Percentiles rank a stretch among this genome's conserved stretches.
Evolutionary conservation across 2,329 filamentous ascomycete genomes (phyloP).

Genomic region (Coniochaeta sp.): DNA sequence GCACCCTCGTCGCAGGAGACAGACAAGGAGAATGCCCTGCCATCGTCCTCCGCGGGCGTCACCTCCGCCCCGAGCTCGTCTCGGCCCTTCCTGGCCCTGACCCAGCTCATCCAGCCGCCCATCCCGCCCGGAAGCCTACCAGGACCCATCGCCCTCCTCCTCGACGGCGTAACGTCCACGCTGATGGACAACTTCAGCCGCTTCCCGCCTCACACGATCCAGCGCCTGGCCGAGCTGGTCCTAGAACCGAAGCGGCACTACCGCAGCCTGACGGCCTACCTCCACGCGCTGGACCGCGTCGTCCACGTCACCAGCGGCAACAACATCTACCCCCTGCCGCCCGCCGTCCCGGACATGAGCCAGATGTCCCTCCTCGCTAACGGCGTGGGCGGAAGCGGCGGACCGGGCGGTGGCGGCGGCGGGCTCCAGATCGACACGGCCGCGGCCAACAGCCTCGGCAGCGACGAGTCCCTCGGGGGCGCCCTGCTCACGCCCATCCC

Average conservation of each 20-base stretch:
- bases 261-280: slow-evolving; percentile 71
- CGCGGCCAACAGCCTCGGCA: slow-evolving; percentile 50
- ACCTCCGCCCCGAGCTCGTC: slow-evolving; percentile 23
- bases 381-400: slow-evolving; percentile 42
- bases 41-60: slow-evolving; percentile 23
- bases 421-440: slow-evolving; percentile 22
- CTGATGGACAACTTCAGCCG: slow-evolving; percentile 60
- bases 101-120: slow-evolving; percentile 2
- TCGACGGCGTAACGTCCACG: slow-evolving; percentile 52
- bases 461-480: slow-evolving; percentile 83
- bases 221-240: slow-evolving; percentile 83
- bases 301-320: slow-evolving; percentile 81
- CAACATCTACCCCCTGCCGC: slow-evolving; percentile 75
- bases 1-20: slow-evolving; percentile 44
- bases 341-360: slow-evolving; percentile 52
- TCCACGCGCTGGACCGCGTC: slow-evolving; percentile 85
- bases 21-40: slow-evolving; percentile 62
- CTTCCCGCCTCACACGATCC: slow-evolving; percentile 84
- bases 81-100: slow-evolving; percentile 23
- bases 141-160: slow-evolving; percentile 53
- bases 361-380: slow-evolving; percentile 50
- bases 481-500: slow-evolving; percentile 90
- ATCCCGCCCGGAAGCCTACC: slow-evolving; percentile 42
- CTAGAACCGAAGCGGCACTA: slow-evolving; percentile 73
- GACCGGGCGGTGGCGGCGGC: too few species aligned